These are phyloP conservation scores for Pseudozyma pruni DNA, from an alignment of 1,284 basidiomycete species.

Conservation along the genomic window DNA sequence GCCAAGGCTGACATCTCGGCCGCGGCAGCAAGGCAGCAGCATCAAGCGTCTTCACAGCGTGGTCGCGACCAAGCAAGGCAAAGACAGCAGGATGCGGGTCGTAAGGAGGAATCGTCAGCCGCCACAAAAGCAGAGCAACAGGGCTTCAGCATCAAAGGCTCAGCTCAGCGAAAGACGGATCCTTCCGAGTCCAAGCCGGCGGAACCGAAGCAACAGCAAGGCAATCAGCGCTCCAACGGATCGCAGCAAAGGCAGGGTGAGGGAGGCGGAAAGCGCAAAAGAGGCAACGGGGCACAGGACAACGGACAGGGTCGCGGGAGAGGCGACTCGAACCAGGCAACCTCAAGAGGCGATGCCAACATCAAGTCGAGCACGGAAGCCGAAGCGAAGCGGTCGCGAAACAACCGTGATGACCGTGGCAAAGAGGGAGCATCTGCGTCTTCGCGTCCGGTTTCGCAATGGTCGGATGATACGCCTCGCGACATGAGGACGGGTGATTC, in stretches of 20 bases:
- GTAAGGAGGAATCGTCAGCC: not conserved
- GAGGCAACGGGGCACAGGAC: slow-evolving; percentile 11
- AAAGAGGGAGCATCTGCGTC: slow-evolving; percentile 7
- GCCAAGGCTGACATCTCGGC: slow-evolving; percentile 8
- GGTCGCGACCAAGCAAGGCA: not conserved
- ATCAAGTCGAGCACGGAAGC: not conserved
- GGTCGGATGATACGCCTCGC: slow-evolving; percentile 29
- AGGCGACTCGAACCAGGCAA: slow-evolving; percentile 1
- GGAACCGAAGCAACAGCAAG: not conserved
- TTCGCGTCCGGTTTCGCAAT: slow-evolving; percentile 7
- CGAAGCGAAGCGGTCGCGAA: slow-evolving; percentile 23
- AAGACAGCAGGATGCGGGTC: slow-evolving; percentile 2
- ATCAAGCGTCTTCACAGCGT: slow-evolving; percentile 6
- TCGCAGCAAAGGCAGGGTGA: slow-evolving; percentile 7
- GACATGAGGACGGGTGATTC: slow-evolving; percentile 17
- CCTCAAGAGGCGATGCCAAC: slow-evolving; percentile 2
- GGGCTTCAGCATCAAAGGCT: slow-evolving; percentile 43
- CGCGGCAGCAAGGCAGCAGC: slow-evolving; percentile 12
- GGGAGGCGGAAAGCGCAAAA: slow-evolving; percentile 22
- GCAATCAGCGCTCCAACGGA: not conserved
- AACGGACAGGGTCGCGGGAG: not conserved
- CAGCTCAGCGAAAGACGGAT: slow-evolving; percentile 29
- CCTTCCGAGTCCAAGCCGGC: slow-evolving; percentile 5
- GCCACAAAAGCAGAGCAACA: slow-evolving; percentile 4
- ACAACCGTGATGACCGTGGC: slow-evolving; percentile 20